Conservation (phyloP, 164 flowering plant species). For the Santalum album region DNA sequence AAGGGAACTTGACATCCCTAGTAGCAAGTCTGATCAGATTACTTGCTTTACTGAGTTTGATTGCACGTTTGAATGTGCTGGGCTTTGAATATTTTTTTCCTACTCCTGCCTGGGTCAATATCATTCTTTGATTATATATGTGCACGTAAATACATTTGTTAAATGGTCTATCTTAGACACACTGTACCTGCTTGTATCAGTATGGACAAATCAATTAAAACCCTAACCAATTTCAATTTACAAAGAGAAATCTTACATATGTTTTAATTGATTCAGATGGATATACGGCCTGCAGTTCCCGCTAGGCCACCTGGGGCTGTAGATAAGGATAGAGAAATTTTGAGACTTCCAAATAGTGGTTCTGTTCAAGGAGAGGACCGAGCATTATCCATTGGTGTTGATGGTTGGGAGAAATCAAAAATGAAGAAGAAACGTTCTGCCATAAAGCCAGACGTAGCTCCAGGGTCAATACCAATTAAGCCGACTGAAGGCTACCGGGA, state of each 20-base stretch:
- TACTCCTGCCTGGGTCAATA: too few species aligned
- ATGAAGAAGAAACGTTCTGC: constrained; percentile 82
- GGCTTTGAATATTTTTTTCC: too few species aligned
- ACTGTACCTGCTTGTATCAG: too few species aligned
- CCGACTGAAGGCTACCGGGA: constrained; percentile 46
- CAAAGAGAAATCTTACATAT: constrained; percentile 11
- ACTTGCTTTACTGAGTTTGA: background rate
- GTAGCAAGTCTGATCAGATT: background rate
- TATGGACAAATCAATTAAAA: too few species aligned
- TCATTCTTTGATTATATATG: too few species aligned
- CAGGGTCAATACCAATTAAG: constrained; percentile 23
- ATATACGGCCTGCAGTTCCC: constrained; percentile 38
- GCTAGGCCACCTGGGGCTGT: constrained; percentile 40
- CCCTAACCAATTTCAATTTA: too few species aligned
- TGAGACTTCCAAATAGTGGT: constrained; percentile 44
- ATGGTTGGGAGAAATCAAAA: constrained; percentile 87
- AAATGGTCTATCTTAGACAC: too few species aligned
- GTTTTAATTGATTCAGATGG: constrained; percentile 33
- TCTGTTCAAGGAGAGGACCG: constrained; percentile 48
- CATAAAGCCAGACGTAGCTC: constrained; percentile 54
- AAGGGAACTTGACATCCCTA: background rate
- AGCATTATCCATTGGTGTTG: constrained; percentile 36
- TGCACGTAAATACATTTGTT: too few species aligned
- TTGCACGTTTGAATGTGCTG: too few species aligned
- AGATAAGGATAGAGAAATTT: constrained; percentile 53